Percentiles rank a stretch among this genome's conserved stretches.
Conservation (phyloP, 495 filamentous ascomycete genomes). For the Friedmanniomyces simplex region DNA sequence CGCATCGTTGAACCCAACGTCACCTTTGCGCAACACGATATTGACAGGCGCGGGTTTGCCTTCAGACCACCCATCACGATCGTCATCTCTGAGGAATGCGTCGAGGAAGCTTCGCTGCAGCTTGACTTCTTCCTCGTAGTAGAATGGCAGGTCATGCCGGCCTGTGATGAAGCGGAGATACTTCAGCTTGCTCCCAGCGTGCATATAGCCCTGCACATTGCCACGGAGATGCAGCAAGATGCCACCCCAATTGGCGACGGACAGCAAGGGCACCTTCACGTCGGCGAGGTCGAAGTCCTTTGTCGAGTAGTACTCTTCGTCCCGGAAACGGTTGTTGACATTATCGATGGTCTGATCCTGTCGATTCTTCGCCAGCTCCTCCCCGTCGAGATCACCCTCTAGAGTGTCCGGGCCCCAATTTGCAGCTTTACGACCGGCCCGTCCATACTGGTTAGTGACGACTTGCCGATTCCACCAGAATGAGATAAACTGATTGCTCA, state of each 20-base stretch:
- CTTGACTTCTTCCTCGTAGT: constrained; percentile 54
- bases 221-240: constrained; percentile 54
- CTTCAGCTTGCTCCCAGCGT: constrained; percentile 51
- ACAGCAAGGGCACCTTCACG: constrained; percentile 51
- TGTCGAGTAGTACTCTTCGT: constrained; percentile 50
- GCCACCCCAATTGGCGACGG: constrained; percentile 58
- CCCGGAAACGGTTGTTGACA: constrained; percentile 41
- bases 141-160: constrained; percentile 62
- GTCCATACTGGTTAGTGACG: constrained; percentile 53
- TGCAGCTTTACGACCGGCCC: constrained; percentile 31
- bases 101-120: constrained; percentile 55
- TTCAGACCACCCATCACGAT: constrained; percentile 46
- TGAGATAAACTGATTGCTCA: constrained; percentile 51
- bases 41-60: constrained; percentile 48
- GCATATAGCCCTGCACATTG: constrained; percentile 52
- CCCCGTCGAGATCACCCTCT: constrained; percentile 43
- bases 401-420: constrained; percentile 47
- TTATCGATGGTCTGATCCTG: constrained; percentile 54
- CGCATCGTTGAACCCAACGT: constrained; percentile 53
- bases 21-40: constrained; percentile 49
- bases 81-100: constrained; percentile 57
- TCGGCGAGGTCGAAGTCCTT: constrained; percentile 52
- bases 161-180: constrained; percentile 58
- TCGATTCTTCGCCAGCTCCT: constrained; percentile 42
- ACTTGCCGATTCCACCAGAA: constrained; percentile 61